phyloP scores from a whole-genome alignment of 2,329 filamentous ascomycete species.

The Botrytis hyacinthi region DNA sequence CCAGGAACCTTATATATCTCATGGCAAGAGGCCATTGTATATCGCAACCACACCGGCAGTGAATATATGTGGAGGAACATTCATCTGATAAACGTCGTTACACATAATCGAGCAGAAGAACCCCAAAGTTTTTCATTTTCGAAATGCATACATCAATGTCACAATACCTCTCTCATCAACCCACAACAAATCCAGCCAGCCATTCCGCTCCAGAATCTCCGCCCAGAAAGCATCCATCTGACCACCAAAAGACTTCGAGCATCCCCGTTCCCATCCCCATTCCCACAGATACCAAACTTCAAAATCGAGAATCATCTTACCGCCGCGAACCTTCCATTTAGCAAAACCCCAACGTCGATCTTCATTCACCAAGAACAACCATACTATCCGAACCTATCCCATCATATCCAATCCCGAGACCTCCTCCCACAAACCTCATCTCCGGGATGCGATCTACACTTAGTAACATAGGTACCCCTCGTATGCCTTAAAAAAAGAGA shows the following conservation, averaged over 20 bases:
- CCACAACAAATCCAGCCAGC: background rate
- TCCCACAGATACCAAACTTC: background rate
- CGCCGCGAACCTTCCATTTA: background rate
- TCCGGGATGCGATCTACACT: background rate
- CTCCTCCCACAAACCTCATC: background rate
- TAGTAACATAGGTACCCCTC: too few species aligned
- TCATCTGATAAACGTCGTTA: background rate
- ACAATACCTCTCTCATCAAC: background rate
- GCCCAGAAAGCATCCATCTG: background rate
- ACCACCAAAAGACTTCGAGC: too few species aligned
- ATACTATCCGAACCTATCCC: too few species aligned
- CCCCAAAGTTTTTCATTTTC: background rate
- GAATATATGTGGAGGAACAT: rapidly evolving
- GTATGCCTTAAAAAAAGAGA: too few species aligned
- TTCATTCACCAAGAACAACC: background rate
- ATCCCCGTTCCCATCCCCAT: too few species aligned
- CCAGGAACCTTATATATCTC: too few species aligned
- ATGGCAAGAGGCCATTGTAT: background rate
- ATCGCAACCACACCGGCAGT: background rate
- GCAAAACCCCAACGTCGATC: background rate
- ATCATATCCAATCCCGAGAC: too few species aligned
- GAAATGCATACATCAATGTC: background rate
- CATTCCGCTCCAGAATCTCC: background rate
- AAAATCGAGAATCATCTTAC: background rate
- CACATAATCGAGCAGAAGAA: rapidly evolving